phyloP scores from a whole-genome alignment of 306 rosid species.

The Medicago arabica region DNA sequence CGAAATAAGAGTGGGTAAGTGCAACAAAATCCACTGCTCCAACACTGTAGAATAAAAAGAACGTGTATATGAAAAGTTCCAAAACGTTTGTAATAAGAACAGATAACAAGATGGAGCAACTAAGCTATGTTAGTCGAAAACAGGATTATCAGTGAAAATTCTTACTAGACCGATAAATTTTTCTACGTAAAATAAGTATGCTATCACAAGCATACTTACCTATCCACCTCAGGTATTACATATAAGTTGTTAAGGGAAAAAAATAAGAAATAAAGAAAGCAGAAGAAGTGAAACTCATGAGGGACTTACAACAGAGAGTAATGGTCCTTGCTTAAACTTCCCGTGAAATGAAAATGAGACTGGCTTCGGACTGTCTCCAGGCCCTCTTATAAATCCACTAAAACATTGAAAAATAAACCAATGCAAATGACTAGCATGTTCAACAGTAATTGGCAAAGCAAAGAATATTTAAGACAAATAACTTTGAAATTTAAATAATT shows the following conservation, averaged over 20 bases:
- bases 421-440: neutral
- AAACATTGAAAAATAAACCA: slow-evolving; percentile 35
- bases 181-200: no score
- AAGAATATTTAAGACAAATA: neutral
- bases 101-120: slow-evolving; percentile 19
- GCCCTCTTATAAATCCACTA: slow-evolving; percentile 98
- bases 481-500: slow-evolving; percentile 25
- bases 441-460: slow-evolving; percentile 9
- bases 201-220: neutral
- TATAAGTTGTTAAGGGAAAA: neutral
- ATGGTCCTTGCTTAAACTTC: slow-evolving; percentile 90
- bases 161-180: neutral
- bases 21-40: slow-evolving; percentile 98
- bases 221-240: neutral
- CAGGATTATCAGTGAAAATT: neutral
- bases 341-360: slow-evolving; percentile 77
- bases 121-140: slow-evolving; percentile 15
- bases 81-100: slow-evolving; percentile 26
- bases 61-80: neutral
- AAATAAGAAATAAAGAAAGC: neutral
- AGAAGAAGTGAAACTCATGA: slow-evolving; percentile 19
- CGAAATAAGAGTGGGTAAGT: slow-evolving; percentile 90
- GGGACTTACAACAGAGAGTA: slow-evolving; percentile 85
- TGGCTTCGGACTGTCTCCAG: slow-evolving; percentile 87
- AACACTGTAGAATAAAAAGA: slow-evolving; percentile 66